A percentile compares a stretch with the other conserved stretches of the same genome.
These are phyloP conservation scores for Colletotrichum truncatum DNA, from an alignment of 2,329 filamentous ascomycete genomes.

Conservation along the genomic window DNA sequence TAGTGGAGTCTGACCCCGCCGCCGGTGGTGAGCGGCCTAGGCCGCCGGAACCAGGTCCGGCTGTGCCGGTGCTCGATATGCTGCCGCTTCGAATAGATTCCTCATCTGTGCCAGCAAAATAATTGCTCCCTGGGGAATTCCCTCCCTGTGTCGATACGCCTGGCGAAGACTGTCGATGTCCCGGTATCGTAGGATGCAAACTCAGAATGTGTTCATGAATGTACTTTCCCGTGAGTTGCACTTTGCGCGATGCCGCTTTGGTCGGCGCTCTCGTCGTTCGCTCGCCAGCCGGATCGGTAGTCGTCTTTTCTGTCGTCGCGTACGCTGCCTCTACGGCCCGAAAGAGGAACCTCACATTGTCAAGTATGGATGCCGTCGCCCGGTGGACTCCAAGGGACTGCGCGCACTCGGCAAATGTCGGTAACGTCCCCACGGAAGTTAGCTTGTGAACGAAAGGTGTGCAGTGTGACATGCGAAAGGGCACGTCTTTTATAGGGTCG, in stretches of 20 bases:
- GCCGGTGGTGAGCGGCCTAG: slow-evolving; percentile 6
- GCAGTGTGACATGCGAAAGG: slow-evolving; percentile 55
- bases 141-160: neutral
- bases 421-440: slow-evolving; percentile 44
- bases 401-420: slow-evolving; percentile 51
- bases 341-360: slow-evolving; percentile 60
- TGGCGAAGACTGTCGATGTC: neutral
- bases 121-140: neutral
- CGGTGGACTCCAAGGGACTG: slow-evolving; percentile 54
- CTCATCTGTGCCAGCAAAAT: neutral
- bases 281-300: neutral
- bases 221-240: slow-evolving; percentile 2
- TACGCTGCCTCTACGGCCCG: slow-evolving; percentile 41
- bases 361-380: slow-evolving; percentile 58
- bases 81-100: slow-evolving; percentile 2
- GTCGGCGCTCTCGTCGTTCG: neutral
- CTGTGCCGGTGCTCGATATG: slow-evolving; percentile 8
- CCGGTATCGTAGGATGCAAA: slow-evolving; percentile 13
- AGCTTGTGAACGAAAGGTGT: slow-evolving; percentile 48
- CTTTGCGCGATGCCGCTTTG: slow-evolving; percentile 7
- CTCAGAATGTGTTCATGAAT: slow-evolving; percentile 12
- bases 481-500: slow-evolving; percentile 45
- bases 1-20: slow-evolving; percentile 24
- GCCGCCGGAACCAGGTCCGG: neutral
- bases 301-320: neutral